Percentiles rank a stretch among this genome's conserved stretches.
phyloP scores from a whole-genome alignment of 192 early-diverging fungal species.

The Backusella westeae region DNA sequence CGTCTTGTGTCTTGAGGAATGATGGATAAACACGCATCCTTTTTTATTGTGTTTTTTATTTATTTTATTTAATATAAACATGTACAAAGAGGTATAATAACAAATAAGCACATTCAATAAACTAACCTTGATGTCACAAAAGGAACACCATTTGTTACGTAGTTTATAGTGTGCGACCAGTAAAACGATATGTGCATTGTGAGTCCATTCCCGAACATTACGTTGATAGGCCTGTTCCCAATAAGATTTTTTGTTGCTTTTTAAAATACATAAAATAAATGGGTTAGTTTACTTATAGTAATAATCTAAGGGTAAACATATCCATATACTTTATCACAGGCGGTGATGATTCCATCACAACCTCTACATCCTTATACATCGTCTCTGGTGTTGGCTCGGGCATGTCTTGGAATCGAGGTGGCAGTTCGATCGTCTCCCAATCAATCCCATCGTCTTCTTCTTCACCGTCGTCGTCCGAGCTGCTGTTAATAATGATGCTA shows the following conservation, averaged over 20 bases:
- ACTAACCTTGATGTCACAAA: slow-evolving; percentile 39
- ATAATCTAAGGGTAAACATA: neutral
- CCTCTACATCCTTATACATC: slow-evolving; percentile 38
- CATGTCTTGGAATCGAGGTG: slow-evolving; percentile 14
- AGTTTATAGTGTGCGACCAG: slow-evolving; percentile 50
- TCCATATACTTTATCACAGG: slow-evolving; percentile 3
- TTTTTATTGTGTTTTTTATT: neutral
- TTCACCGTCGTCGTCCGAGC: neutral
- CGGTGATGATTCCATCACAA: slow-evolving; percentile 26
- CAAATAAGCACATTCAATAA: neutral
- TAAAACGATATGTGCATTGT: slow-evolving; percentile 60
- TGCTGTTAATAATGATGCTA: neutral
- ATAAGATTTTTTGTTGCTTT: slow-evolving; percentile 24
- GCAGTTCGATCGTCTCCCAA: slow-evolving; percentile 45
- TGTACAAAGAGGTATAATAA: slow-evolving; percentile 9
- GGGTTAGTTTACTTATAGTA: neutral
- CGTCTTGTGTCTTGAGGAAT: slow-evolving; percentile 28
- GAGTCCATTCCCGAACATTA: slow-evolving; percentile 47
- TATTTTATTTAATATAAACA: neutral
- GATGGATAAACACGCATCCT: slow-evolving; percentile 33
- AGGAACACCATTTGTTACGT: slow-evolving; percentile 60
- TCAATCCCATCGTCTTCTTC: slow-evolving; percentile 32
- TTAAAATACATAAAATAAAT: neutral
- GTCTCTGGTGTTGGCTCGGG: neutral
- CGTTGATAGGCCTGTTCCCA: slow-evolving; percentile 54